These are phyloP conservation scores for Trichophyton equinum DNA, from an alignment of 2,329 filamentous ascomycete species.

Conservation along the genomic window DNA sequence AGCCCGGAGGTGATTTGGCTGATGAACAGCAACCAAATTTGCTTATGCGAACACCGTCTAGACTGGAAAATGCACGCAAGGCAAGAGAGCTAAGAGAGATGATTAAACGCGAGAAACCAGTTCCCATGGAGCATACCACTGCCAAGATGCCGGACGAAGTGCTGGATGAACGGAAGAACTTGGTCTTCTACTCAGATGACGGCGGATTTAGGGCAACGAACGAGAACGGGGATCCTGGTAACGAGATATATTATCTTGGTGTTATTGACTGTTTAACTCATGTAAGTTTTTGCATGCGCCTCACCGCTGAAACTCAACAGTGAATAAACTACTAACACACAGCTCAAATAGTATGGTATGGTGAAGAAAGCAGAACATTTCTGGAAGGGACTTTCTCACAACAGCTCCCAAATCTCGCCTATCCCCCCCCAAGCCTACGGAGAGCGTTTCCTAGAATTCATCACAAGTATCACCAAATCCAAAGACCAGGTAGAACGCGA, in stretches of 20 bases:
- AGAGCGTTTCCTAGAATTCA: slow-evolving; percentile 86
- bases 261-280: slow-evolving; percentile 98
- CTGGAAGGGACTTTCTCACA: slow-evolving; percentile 81
- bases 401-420: slow-evolving; percentile 80
- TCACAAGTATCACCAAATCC: slow-evolving; percentile 81
- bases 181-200: slow-evolving; percentile 87
- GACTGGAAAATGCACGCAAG: slow-evolving; percentile 81
- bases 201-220: slow-evolving; percentile 88
- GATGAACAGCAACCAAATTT: slow-evolving; percentile 51
- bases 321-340: neutral
- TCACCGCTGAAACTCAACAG: too few species aligned
- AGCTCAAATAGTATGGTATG: slow-evolving; percentile 55
- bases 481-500: slow-evolving; percentile 63
- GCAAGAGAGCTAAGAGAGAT: slow-evolving; percentile 82
- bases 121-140: slow-evolving; percentile 75
- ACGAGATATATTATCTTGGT: slow-evolving; percentile 94
- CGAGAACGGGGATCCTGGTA: slow-evolving; percentile 68
- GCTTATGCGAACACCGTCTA: slow-evolving; percentile 81
- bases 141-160: slow-evolving; percentile 86
- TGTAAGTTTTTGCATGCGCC: slow-evolving; percentile 44
- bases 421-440: slow-evolving; percentile 84
- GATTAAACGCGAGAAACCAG: slow-evolving; percentile 81
- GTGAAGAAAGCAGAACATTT: slow-evolving; percentile 94
- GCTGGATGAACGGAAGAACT: slow-evolving; percentile 59
- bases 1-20: slow-evolving; percentile 62